These are phyloP conservation scores for Penicillium chermesinum DNA, from an alignment of 495 filamentous ascomycete species.

Conservation along the genomic window DNA sequence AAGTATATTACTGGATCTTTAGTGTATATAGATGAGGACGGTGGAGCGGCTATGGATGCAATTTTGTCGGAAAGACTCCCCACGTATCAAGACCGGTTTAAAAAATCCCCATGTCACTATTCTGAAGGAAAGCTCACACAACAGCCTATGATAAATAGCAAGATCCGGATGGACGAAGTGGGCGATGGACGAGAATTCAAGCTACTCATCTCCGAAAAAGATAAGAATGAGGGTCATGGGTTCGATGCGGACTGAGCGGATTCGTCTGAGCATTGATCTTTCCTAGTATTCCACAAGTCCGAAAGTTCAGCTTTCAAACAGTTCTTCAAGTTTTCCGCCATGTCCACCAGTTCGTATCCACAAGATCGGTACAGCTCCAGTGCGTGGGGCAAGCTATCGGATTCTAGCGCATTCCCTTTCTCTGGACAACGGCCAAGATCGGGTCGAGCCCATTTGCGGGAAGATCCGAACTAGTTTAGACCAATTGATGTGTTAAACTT, in stretches of 20 bases:
- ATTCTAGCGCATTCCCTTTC: no score
- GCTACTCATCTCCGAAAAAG: slow-evolving; percentile 49
- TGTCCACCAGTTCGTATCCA: no score
- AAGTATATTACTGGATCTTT: slow-evolving; percentile 23
- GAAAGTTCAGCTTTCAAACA: no score
- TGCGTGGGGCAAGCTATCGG: no score
- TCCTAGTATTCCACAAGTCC: no score
- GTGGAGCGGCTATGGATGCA: slow-evolving; percentile 51
- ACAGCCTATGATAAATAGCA: slow-evolving; percentile 52
- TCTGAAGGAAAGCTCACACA: slow-evolving; percentile 27
- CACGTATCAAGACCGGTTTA: no score
- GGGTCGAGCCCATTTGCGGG: background rate
- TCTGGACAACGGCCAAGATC: background rate
- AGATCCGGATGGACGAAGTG: slow-evolving; percentile 46
- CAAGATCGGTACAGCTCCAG: no score
- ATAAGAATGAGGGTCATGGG: no score
- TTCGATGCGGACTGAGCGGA: no score
- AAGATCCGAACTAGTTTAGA: background rate
- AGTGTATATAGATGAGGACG: slow-evolving; percentile 47
- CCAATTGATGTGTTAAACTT: background rate
- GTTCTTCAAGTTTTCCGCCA: no score
- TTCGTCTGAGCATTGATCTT: no score
- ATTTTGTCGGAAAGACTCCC: slow-evolving; percentile 42
- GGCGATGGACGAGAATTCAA: slow-evolving; percentile 50
- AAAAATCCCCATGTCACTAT: no score